These are phyloP conservation scores for Citrus australasica DNA, from an alignment of 345 rosid species.

Conservation along the genomic window DNA sequence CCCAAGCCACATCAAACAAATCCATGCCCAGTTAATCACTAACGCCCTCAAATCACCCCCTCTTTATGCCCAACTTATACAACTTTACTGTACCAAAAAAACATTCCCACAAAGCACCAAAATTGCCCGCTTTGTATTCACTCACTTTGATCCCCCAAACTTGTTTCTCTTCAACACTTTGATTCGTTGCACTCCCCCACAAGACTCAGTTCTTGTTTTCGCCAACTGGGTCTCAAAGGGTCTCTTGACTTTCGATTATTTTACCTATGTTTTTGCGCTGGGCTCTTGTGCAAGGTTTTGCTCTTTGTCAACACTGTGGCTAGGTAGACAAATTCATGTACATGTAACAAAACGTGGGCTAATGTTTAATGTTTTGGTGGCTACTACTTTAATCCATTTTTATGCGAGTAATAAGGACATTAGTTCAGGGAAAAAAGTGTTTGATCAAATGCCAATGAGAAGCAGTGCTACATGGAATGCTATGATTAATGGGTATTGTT, in stretches of 20 bases:
- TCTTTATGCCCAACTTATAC: constrained; percentile 38
- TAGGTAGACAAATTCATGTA: constrained; percentile 50
- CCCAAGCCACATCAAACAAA: constrained; percentile 36
- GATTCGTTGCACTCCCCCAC: constrained; percentile 50
- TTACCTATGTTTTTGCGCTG: constrained; percentile 44
- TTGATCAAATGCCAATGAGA: constrained; percentile 59
- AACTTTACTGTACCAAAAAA: constrained; percentile 36
- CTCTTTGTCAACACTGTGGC: constrained; percentile 24
- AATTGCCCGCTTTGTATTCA: constrained; percentile 34
- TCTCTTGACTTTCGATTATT: constrained; percentile 35
- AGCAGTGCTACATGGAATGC: constrained; percentile 60
- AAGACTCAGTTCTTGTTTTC: constrained; percentile 41
- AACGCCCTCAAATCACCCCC: constrained; percentile 35
- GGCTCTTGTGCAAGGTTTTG: constrained; percentile 60
- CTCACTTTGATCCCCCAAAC: constrained; percentile 29
- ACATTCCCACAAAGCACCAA: constrained; percentile 29
- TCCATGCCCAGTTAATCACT: constrained; percentile 51
- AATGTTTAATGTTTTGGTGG: constrained; percentile 31
- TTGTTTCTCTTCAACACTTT: constrained; percentile 64
- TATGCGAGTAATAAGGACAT: constrained; percentile 44
- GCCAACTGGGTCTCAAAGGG: constrained; percentile 38
- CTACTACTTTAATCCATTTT: constrained; percentile 54
- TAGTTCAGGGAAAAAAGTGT: constrained; percentile 42
- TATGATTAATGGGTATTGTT: constrained; percentile 54
- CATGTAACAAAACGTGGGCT: constrained; percentile 36